Percentiles rank a stretch among this genome's conserved stretches.
These are phyloP conservation scores for Phialophora macrospora DNA, from an alignment of 2,329 filamentous ascomycete genomes.

Conservation along the genomic window DNA sequence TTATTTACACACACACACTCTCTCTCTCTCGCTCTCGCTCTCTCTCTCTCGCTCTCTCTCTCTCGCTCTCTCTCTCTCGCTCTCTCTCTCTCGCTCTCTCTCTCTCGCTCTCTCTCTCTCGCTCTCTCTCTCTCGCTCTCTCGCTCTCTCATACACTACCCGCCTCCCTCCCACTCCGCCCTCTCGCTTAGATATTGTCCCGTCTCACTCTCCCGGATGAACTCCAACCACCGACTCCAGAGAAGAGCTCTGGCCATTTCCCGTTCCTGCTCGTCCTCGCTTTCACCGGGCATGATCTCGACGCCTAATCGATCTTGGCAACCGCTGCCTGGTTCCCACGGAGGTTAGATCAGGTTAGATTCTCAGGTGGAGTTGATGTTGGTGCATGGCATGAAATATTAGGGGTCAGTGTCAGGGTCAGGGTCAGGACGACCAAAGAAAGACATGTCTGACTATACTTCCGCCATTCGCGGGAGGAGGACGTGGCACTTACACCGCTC, in stretches of 20 bases:
- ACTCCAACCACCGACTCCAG: constrained; percentile 1
- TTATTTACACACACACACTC: too few species aligned
- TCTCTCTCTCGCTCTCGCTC: too few species aligned
- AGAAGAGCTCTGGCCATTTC: neutral
- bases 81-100: too few species aligned
- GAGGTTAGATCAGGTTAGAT: neutral
- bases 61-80: too few species aligned
- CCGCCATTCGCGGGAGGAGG: neutral
- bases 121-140: too few species aligned
- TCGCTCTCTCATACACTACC: neutral
- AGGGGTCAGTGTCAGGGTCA: too few species aligned
- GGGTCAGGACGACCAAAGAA: too few species aligned
- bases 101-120: too few species aligned
- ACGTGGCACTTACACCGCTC: neutral
- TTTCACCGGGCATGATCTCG: constrained; percentile 2
- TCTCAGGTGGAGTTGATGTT: too few species aligned
- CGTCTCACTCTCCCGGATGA: neutral
- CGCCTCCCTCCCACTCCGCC: neutral
- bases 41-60: too few species aligned
- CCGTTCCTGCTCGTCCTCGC: constrained; percentile 1
- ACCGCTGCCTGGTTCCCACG: neutral
- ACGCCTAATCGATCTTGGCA: neutral
- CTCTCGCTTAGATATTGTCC: neutral
- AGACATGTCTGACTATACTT: neutral
- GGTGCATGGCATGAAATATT: too few species aligned